These are phyloP conservation scores for Cryptococcus jaspeensis DNA, from an alignment of 1,284 basidiomycete species.

Conservation along the genomic window DNA sequence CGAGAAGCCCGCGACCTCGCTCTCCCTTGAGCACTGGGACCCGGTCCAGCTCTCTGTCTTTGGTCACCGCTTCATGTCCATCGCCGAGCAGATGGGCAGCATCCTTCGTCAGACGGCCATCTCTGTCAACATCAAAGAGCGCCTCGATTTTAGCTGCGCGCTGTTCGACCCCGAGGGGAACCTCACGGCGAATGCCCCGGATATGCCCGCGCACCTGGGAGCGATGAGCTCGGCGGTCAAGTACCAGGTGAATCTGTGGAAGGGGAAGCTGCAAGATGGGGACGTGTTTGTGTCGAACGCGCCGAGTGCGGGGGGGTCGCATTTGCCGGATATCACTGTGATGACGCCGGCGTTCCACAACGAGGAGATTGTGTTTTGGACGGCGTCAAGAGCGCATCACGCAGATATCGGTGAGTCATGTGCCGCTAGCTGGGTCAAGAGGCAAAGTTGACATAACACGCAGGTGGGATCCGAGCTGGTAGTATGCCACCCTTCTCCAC, in stretches of 20 bases:
- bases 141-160: conserved; percentile 50
- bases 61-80: conserved; percentile 54
- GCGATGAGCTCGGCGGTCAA: conserved; percentile 40
- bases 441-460: conserved; percentile 25
- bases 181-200: conserved; percentile 53
- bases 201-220: conserved; percentile 30
- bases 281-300: conserved; percentile 56
- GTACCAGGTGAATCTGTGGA: conserved; percentile 32
- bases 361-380: conserved; percentile 40
- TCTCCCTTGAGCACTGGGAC: conserved; percentile 24
- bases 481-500: conserved; percentile 55
- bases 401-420: conserved; percentile 46
- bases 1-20: background rate
- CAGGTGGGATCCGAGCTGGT: conserved; percentile 42
- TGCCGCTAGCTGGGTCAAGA: too few relatives aligned
- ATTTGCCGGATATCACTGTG: conserved; percentile 54
- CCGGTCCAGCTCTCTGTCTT: conserved; percentile 55
- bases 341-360: conserved; percentile 41
- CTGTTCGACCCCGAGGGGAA: conserved; percentile 51
- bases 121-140: conserved; percentile 44
- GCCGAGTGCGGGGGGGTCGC: conserved; percentile 54
- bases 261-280: conserved; percentile 39
- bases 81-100: conserved; percentile 56
- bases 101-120: conserved; percentile 56
- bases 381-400: conserved; percentile 49